Evolutionary conservation across 2,329 filamentous ascomycete genomes (phyloP).

Genomic region (Fusarium floridanum): DNA sequence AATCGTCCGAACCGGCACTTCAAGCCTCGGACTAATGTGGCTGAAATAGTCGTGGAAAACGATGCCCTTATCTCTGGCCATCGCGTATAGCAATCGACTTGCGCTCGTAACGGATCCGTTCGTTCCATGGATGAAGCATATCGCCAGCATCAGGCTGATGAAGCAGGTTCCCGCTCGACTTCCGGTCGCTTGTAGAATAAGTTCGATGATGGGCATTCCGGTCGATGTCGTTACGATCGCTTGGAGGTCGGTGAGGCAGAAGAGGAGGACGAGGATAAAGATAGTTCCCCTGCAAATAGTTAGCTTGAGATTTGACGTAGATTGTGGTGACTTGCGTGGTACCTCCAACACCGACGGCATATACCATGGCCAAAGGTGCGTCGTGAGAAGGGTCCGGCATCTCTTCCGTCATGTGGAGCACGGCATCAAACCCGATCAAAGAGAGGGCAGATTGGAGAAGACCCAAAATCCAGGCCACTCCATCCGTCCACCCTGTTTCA

Average conservation of each 20-base stretch:
- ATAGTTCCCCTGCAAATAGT: constrained; percentile 46
- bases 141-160: constrained; percentile 55
- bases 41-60: constrained; percentile 26
- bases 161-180: constrained; percentile 56
- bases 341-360: constrained; percentile 58
- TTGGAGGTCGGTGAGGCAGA: constrained; percentile 55
- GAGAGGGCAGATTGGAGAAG: constrained; percentile 56
- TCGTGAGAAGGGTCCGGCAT: constrained; percentile 58
- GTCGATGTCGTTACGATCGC: constrained; percentile 54
- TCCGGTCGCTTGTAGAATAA: constrained; percentile 58
- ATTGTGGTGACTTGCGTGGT: constrained; percentile 52
- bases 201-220: constrained; percentile 60
- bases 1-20: constrained; percentile 30
- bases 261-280: constrained; percentile 58
- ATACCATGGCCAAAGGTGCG: constrained; percentile 58
- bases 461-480: constrained; percentile 61
- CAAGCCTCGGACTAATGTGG: constrained; percentile 30
- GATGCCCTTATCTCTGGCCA: constrained; percentile 38
- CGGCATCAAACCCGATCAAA: constrained; percentile 59
- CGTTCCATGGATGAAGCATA: constrained; percentile 62
- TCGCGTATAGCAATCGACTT: constrained; percentile 56
- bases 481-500: constrained; percentile 60
- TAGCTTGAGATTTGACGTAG: no score
- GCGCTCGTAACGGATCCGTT: constrained; percentile 59
- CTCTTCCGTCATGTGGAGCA: constrained; percentile 61